A percentile compares a stretch with the other conserved stretches of the same genome.
phyloP scores from a whole-genome alignment of 805 yeast species.

The Scheffersomyces spartinae region DNA sequence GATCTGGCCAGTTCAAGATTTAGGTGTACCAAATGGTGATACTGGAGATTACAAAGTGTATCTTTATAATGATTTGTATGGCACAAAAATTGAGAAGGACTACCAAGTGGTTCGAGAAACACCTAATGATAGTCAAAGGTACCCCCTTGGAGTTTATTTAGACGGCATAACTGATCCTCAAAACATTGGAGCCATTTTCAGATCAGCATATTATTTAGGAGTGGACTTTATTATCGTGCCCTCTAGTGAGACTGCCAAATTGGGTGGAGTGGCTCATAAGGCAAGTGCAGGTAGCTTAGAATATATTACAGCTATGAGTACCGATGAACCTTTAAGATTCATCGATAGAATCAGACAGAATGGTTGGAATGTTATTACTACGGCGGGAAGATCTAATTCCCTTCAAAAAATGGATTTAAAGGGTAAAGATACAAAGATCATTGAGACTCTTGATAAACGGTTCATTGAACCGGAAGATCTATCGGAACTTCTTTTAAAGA shows the following conservation, averaged over 20 bases:
- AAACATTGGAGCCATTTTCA: conserved; percentile 71
- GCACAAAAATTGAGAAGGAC: conserved; percentile 3
- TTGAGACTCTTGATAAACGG: conserved; percentile 18
- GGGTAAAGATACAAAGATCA: conserved; percentile 15
- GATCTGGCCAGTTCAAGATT: conserved; percentile 13
- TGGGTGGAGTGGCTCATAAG: conserved; percentile 71
- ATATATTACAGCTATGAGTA: conserved; percentile 47
- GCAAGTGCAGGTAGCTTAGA: conserved; percentile 83
- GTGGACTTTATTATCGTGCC: conserved; percentile 70
- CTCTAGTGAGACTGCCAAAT: conserved; percentile 56
- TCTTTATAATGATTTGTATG: conserved; percentile 9
- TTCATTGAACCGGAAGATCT: conserved; percentile 32
- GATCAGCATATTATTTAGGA: conserved; percentile 75
- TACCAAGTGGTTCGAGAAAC: conserved; percentile 9
- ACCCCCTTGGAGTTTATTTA: conserved; percentile 62
- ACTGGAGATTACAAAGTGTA: conserved; percentile 5
- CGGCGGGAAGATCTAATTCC: background rate
- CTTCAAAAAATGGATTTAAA: conserved; percentile 8
- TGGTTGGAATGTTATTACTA: conserved; percentile 64
- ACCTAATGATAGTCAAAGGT: conserved; percentile 5
- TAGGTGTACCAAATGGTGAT: conserved; percentile 3
- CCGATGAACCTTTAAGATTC: conserved; percentile 49
- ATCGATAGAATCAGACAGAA: conserved; percentile 41
- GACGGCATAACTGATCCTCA: conserved; percentile 84
- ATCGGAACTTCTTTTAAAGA: conserved; percentile 24